Percentiles rank a stretch among this genome's conserved stretches.
Evolutionary conservation across 2,329 filamentous ascomycete genomes (phyloP).

Genomic region (Decorospora gaudefroyi): DNA sequence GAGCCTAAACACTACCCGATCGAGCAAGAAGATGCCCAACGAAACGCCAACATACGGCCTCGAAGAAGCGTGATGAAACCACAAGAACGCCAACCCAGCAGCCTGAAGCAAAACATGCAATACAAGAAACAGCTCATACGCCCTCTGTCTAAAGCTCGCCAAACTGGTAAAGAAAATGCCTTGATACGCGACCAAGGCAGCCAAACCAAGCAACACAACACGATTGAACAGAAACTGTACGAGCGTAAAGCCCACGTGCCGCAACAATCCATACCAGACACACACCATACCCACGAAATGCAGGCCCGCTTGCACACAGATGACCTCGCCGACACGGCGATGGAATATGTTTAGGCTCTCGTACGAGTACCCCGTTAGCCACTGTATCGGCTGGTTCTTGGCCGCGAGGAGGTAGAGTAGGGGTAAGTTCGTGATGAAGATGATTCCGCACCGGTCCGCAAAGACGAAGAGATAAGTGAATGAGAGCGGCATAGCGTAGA

Average conservation of each 20-base stretch:
- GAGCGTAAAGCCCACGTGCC: conserved; percentile 56
- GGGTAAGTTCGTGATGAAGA: conserved; percentile 58
- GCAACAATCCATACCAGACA: conserved; percentile 59
- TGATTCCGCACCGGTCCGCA: conserved; percentile 60
- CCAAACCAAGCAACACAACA: conserved; percentile 60
- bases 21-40: conserved; percentile 61
- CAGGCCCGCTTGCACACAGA: conserved; percentile 63
- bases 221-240: conserved; percentile 57
- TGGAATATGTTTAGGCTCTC: conserved; percentile 69
- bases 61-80: conserved; percentile 61
- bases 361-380: conserved; percentile 67
- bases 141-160: conserved; percentile 62
- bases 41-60: conserved; percentile 59
- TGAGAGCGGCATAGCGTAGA: conserved; percentile 58
- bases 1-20: conserved; percentile 62
- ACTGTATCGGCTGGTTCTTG: conserved; percentile 67
- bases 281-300: conserved; percentile 61
- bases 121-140: conserved; percentile 67
- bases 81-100: conserved; percentile 61
- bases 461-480: conserved; percentile 61
- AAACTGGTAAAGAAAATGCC: conserved; percentile 66
- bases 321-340: conserved; percentile 64
- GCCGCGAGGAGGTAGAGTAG: conserved; percentile 66
- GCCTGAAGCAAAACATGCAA: conserved; percentile 63
- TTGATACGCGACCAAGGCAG: conserved; percentile 63